These are phyloP conservation scores for Amanita rubescens DNA, from an alignment of 768 basidiomycete genomes.

Conservation along the genomic window DNA sequence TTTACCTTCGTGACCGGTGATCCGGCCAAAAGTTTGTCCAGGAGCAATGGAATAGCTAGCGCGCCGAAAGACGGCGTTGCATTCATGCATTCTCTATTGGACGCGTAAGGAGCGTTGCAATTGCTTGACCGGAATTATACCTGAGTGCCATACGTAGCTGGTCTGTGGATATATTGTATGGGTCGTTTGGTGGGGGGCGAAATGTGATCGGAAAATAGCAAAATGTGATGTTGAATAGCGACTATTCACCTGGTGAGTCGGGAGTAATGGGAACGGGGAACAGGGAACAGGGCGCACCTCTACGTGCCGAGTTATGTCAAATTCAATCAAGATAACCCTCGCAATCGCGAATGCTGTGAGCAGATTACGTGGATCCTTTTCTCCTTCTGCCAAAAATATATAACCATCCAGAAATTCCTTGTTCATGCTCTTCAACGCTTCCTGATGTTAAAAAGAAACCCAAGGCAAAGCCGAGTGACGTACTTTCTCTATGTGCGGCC, in stretches of 20 bases:
- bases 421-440: constrained; percentile 68
- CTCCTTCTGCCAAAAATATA: constrained; percentile 78
- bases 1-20: constrained; percentile 76
- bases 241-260: constrained; percentile 33
- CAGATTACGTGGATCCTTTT: constrained; percentile 96
- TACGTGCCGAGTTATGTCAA: constrained; percentile 64
- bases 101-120: constrained; percentile 1
- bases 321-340: constrained; percentile 81
- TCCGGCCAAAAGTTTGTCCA: constrained; percentile 86
- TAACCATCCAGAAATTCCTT: constrained; percentile 72
- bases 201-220: constrained; percentile 99
- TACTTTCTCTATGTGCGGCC: constrained; percentile 61
- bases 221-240: constrained; percentile 90
- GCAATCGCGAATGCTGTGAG: constrained; percentile 85
- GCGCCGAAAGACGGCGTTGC: constrained; percentile 80
- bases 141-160: constrained; percentile 71
- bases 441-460: constrained; percentile 4
- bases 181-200: constrained; percentile 88
- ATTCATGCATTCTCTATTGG: constrained; percentile 55
- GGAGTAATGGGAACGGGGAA: too few relatives aligned
- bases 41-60: constrained; percentile 78
- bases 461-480: constrained; percentile 11
- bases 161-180: constrained; percentile 85
- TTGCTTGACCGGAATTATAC: constrained; percentile 28
- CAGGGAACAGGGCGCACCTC: constrained; percentile 51